These are phyloP conservation scores for Panicum hallii DNA, from an alignment of 202 grass and related monocot species.

Conservation along the genomic window DNA sequence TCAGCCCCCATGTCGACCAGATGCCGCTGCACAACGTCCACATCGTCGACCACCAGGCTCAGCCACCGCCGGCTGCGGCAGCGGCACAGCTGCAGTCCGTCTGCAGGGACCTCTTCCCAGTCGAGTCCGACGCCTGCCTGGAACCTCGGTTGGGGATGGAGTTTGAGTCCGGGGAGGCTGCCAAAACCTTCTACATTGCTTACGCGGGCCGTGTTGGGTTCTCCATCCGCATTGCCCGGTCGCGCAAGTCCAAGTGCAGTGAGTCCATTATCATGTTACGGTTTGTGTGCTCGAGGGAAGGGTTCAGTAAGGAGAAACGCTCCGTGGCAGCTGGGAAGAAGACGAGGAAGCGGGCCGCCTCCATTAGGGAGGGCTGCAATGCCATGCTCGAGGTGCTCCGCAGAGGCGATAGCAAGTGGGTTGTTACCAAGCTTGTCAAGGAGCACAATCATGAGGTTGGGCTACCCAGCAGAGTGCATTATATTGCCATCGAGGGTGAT, in stretches of 20 bases:
- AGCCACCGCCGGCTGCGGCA: constrained; percentile 4
- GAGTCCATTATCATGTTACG: constrained; percentile 96
- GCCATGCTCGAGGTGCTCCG: constrained; percentile 98
- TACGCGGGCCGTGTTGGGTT: constrained; percentile 93
- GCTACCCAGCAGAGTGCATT: constrained; percentile 82
- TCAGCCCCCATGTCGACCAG: constrained; percentile 79
- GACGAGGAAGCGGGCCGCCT: constrained; percentile 76
- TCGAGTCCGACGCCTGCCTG: constrained; percentile 59
- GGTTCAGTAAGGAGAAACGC: constrained; percentile 82
- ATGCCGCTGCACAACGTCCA: constrained; percentile 46
- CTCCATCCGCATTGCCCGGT: constrained; percentile 80
- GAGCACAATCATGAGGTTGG: constrained; percentile 95
- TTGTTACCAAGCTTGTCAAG: constrained; percentile 92
- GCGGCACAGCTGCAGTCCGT: constrained; percentile 49
- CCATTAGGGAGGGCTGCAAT: constrained; percentile 91
- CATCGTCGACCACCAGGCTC: constrained; percentile 58
- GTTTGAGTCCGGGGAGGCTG: constrained; percentile 88
- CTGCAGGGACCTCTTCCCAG: constrained; percentile 79
- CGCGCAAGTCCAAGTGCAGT: constrained; percentile 80
- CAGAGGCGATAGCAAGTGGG: constrained; percentile 80
- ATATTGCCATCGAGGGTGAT: constrained; percentile 82
- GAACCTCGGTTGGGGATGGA: constrained; percentile 93
- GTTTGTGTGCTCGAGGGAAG: constrained; percentile 91
- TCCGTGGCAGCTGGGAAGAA: constrained; percentile 61
- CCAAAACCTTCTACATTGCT: constrained; percentile 97